Evolutionary conservation across 805 yeast species (phyloP), one percentile per base, ranked within the genome.

Genomic region (Hanseniaspora taiwanica): DNA sequence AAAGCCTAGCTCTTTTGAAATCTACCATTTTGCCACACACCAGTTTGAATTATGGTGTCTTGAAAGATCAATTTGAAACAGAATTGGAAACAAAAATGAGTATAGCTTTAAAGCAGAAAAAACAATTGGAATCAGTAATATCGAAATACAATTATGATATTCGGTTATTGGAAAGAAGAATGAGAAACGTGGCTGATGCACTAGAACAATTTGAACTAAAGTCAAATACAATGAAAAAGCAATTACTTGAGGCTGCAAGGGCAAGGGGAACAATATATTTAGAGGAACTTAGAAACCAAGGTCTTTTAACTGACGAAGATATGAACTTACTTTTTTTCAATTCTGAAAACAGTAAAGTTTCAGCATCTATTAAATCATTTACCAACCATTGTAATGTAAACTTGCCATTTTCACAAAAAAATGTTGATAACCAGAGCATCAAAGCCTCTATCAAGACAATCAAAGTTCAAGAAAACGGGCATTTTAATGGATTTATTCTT

Each of bases 131-230:
- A 38, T 69, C 77, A 7, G 58, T 74, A 38, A 69, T 73, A 25
- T 76, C 82, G 2, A 64, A 78, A 45, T 54, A 81, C 38, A 72
- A 74, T 48, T 81, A 81, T 54, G 89, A 81, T 51, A 61, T 76
- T 35, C 59, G 81, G 17, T 60, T 77, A 33, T 55, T 81, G 23
- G 68, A 68, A 24, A 68, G 71, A 18, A 76, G 80, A 47, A 68
- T 81, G 36, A 68, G 72, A 35, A 91, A 81, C 48, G 78, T 80
- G 6, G 82, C 78, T 48, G 77, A 76, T 21, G 68, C 76, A 35
- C 66, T 74, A 41, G 60, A 65, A 36, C 54, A 65, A 27, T 72
- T 74, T 55, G 59, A 58, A 35, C 31, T 40, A 2, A 58, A 57
- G 36, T 21, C 58, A 21, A 42, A 39, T 3, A 43, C 47, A 3